These are phyloP conservation scores for Cladophialophora chaetospira DNA, from an alignment of 2,329 filamentous ascomycete genomes.

Conservation along the genomic window DNA sequence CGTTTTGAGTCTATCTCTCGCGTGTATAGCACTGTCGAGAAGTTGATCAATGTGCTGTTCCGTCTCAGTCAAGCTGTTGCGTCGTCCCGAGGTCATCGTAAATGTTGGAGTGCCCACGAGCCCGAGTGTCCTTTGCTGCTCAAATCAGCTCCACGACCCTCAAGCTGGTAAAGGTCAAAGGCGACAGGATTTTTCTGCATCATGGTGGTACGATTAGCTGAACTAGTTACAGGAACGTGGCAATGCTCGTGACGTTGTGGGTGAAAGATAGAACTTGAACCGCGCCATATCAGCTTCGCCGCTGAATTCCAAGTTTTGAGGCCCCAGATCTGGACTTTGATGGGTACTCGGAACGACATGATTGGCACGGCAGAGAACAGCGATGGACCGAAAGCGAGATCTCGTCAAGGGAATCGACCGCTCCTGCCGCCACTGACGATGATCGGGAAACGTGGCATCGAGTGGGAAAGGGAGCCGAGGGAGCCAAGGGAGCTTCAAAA, in stretches of 20 bases:
- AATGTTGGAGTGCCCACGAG: too few relatives aligned
- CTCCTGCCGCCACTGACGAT: not conserved
- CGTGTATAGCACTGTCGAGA: conserved; percentile 9
- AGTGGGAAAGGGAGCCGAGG: too few relatives aligned
- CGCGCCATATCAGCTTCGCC: not conserved
- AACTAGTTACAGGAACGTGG: too few relatives aligned
- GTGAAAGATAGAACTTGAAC: not conserved
- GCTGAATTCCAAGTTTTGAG: conserved; percentile 10
- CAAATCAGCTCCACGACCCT: too few relatives aligned
- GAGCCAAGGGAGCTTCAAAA: too few relatives aligned
- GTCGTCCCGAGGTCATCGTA: conserved; percentile 3
- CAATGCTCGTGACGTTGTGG: too few relatives aligned
- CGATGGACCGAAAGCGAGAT: conserved; percentile 6
- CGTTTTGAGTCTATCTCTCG: conserved; percentile 22
- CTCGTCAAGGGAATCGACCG: not conserved
- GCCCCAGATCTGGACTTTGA: not conserved
- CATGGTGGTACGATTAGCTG: too few relatives aligned
- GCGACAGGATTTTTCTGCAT: too few relatives aligned
- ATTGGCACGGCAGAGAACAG: conserved; percentile 2
- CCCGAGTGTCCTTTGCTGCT: too few relatives aligned
- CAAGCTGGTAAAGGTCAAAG: too few relatives aligned
- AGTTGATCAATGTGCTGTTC: conserved; percentile 18
- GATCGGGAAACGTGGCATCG: not conserved
- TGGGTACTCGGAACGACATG: not conserved
- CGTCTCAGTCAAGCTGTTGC: conserved; percentile 6